A percentile compares a stretch with the other conserved stretches of the same genome.
These are phyloP conservation scores for Dendrocalamus latiflorus DNA, from an alignment of 202 grass and related monocot genomes.

Conservation along the genomic window DNA sequence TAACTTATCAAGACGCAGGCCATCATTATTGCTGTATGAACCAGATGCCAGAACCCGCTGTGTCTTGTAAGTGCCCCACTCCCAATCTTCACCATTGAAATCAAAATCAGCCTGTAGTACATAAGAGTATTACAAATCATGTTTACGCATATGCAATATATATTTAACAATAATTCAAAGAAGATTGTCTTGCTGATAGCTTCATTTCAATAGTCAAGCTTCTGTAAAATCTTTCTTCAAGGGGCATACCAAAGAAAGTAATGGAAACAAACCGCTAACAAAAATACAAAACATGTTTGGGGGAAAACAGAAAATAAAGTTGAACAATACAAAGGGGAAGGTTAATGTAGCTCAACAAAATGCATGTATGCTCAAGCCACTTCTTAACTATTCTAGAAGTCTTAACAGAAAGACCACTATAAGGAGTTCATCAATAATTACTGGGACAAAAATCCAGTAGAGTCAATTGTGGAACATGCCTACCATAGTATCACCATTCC, in stretches of 20 bases:
- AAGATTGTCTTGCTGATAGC: not conserved
- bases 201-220: not conserved
- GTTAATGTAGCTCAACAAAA: slow-evolving; percentile 6
- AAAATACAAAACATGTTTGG: not conserved
- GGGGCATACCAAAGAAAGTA: slow-evolving; percentile 12
- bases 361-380: not conserved
- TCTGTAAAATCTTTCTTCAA: slow-evolving; percentile 1
- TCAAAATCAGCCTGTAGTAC: slow-evolving; percentile 84
- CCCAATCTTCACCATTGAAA: slow-evolving; percentile 98
- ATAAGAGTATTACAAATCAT: slow-evolving; percentile 21
- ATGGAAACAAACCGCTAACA: not conserved
- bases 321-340: not conserved
- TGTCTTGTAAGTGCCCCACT: slow-evolving; percentile 92
- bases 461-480: slow-evolving; percentile 22
- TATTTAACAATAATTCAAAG: slow-evolving; percentile 3
- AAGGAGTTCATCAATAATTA: not conserved
- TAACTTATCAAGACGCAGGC: slow-evolving; percentile 81
- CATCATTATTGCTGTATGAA: slow-evolving; percentile 93
- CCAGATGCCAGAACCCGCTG: slow-evolving; percentile 79
- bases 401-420: slow-evolving; percentile 23
- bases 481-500: slow-evolving; percentile 97
- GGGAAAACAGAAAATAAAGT: slow-evolving; percentile 2
- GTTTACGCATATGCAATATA: not conserved
- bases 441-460: not conserved
- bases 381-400: not conserved